Base-by-base conservation (phyloP, 805 yeast species). In the Maudiozyma serrabonitensis region DNA sequence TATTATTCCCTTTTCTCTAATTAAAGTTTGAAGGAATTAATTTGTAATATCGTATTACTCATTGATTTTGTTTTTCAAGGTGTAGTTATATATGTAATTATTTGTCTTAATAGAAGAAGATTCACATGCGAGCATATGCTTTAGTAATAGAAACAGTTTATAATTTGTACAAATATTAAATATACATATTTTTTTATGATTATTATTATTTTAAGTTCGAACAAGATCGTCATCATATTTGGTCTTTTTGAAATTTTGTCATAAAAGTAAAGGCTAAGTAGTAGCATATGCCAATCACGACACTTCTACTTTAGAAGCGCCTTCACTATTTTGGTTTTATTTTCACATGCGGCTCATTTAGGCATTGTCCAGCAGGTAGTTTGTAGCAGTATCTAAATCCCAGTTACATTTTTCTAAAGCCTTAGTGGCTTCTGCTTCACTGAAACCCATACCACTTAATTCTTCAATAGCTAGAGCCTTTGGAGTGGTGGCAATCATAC, bases 391-490 rank as follows among this genome's bases (percentile, higher is more conserved):
- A 54, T 83, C 89, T 49, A 89, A 67, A 60, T 85, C 79, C 87
- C 91, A 86, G 51, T 79, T 72, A 56, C 82, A 81, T 60, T 70
- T 74, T 56, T 79, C 73, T 49, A 90, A 72, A 6, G 97, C 96
- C 11, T 72, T 74, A 6, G 75, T 57, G 1, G 91, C 88, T 47
- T 80, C 82, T 0, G 73, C 71, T 54, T 76, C 75, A 16, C 80
- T 76, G 62, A 90, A 90, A 2, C 98, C 98, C 96, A 90, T 90
- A 35, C 90, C 89, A 21, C 81, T 79, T 54, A 90, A 71, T 64
- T 90, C 95, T 56, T 81, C 84, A 43, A 88, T 72, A 1, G 91
- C 86, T 50, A 76, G 60, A 2, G 75, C 71, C 25, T 75, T 74
- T 23, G 80, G 80, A 2, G 75, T 65, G 0, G 72, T 68, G 0